A percentile compares a stretch with the other conserved stretches of the same genome.
Evolutionary conservation across 495 filamentous ascomycete genomes (phyloP).

Genomic region (Darksidea phi): DNA sequence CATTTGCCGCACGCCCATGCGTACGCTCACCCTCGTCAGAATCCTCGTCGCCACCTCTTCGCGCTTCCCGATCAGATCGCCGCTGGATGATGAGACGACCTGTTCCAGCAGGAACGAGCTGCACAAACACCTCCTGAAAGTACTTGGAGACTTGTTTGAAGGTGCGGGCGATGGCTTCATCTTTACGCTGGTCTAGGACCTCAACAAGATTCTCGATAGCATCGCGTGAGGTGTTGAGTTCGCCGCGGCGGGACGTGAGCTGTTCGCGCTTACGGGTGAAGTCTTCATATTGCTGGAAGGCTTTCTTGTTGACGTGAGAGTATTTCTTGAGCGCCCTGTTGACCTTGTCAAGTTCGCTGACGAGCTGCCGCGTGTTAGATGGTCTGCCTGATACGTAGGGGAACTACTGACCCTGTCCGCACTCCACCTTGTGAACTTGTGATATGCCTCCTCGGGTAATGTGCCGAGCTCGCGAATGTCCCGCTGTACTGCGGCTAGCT

Average conservation of each 20-base stretch:
- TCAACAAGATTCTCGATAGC: constrained; percentile 90
- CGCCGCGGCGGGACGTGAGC: constrained; percentile 74
- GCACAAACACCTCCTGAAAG: constrained; percentile 89
- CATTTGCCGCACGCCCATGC: constrained; percentile 41
- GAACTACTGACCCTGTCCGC: constrained; percentile 61
- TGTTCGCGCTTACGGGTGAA: constrained; percentile 89
- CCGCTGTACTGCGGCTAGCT: constrained; percentile 73
- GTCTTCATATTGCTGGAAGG: constrained; percentile 96
- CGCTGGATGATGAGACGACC: constrained; percentile 92
- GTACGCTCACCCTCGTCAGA: constrained; percentile 62
- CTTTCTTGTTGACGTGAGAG: constrained; percentile 98
- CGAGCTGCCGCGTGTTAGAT: constrained; percentile 3
- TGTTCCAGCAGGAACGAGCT: constrained; percentile 88
- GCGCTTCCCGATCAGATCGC: constrained; percentile 66
- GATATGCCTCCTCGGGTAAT: constrained; percentile 90
- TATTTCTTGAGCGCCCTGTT: constrained; percentile 95
- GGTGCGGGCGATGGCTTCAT: constrained; percentile 92
- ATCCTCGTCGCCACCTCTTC: constrained; percentile 1
- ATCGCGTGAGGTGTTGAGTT: constrained; percentile 76
- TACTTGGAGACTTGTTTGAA: constrained; percentile 96
- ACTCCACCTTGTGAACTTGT: constrained; percentile 78
- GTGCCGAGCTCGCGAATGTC: constrained; percentile 93
- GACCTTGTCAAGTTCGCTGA: constrained; percentile 75
- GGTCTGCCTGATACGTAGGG: neutral
- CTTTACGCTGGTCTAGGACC: constrained; percentile 91